phyloP scores from a whole-genome alignment of 345 rosid genomes.

The Lagerstroemia speciosa region DNA sequence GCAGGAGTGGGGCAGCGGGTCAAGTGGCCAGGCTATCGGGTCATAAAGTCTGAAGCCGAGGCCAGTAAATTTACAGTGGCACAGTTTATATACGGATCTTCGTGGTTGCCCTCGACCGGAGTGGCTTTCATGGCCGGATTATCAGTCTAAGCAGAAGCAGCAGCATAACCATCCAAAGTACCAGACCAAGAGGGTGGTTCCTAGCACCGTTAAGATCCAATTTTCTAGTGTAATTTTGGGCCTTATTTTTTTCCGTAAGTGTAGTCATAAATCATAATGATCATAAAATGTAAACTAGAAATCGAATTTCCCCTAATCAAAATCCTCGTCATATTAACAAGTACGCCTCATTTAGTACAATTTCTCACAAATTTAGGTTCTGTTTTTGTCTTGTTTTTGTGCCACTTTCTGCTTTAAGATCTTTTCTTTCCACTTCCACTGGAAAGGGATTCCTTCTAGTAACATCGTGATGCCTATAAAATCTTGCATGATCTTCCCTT shows the following conservation, averaged over 20 bases:
- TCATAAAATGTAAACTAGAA: neutral
- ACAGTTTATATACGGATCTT: constrained; percentile 18
- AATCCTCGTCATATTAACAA: neutral
- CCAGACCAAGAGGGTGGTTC: neutral
- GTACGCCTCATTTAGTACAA: too few relatives aligned
- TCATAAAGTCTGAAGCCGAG: constrained; percentile 14
- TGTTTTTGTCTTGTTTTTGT: too few relatives aligned
- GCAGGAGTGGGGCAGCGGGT: constrained; percentile 14
- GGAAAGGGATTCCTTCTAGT: neutral
- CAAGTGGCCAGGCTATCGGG: constrained; percentile 22
- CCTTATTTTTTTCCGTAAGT: neutral
- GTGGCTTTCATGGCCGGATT: constrained; percentile 31
- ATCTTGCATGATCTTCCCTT: neutral
- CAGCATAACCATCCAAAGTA: neutral
- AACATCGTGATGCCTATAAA: neutral
- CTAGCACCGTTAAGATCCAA: neutral
- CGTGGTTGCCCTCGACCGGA: constrained; percentile 27
- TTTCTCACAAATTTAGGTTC: too few relatives aligned
- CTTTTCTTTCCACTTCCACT: too few relatives aligned
- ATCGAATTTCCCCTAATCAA: neutral
- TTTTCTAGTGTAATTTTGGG: neutral
- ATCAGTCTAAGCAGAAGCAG: constrained; percentile 24
- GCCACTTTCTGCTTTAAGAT: neutral
- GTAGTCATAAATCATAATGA: neutral
- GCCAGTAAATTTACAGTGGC: constrained; percentile 17